Percentiles rank a stretch among this genome's conserved stretches.
Evolutionary conservation across 2,329 filamentous ascomycete species (phyloP).

Genomic region (Colletotrichum melonis): DNA sequence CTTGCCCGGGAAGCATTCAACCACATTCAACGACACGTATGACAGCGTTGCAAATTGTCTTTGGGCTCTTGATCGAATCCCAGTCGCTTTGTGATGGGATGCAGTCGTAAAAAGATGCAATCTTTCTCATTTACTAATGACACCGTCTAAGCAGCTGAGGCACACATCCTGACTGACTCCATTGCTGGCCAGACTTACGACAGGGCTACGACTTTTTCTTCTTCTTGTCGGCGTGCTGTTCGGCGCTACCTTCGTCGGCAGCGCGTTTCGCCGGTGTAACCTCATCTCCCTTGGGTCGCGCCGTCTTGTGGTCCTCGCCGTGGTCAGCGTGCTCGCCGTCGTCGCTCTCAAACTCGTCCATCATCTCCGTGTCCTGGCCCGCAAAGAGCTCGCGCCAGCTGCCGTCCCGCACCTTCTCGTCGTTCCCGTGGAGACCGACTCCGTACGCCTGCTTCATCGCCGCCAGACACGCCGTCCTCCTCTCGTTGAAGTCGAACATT

Average conservation of each 20-base stretch:
- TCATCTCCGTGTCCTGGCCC: constrained; percentile 51
- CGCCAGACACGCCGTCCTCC: constrained; percentile 71
- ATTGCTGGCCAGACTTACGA: too few species aligned
- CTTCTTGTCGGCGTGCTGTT: constrained; percentile 35
- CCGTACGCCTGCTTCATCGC: constrained; percentile 79
- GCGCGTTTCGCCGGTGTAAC: constrained; percentile 33
- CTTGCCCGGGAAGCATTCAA: not conserved
- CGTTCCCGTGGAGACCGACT: constrained; percentile 72
- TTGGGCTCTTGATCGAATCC: too few species aligned
- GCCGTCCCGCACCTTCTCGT: constrained; percentile 71
- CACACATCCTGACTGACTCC: too few species aligned
- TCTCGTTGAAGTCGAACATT: constrained; percentile 79
- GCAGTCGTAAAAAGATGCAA: too few species aligned
- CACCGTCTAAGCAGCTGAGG: too few species aligned
- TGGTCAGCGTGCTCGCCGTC: constrained; percentile 47
- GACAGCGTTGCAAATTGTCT: too few species aligned
- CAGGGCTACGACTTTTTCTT: constrained; percentile 12
- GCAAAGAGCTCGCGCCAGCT: constrained; percentile 62
- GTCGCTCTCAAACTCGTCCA: constrained; percentile 48
- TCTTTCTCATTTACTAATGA: too few species aligned
- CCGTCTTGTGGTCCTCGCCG: constrained; percentile 38
- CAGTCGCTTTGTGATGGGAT: not conserved
- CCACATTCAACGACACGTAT: too few species aligned
- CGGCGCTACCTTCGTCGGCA: constrained; percentile 33
- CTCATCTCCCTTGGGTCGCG: constrained; percentile 21